Evolutionary conservation across 2,329 filamentous ascomycete species (phyloP).

Genomic region (Chaetomiaceae sp.): DNA sequence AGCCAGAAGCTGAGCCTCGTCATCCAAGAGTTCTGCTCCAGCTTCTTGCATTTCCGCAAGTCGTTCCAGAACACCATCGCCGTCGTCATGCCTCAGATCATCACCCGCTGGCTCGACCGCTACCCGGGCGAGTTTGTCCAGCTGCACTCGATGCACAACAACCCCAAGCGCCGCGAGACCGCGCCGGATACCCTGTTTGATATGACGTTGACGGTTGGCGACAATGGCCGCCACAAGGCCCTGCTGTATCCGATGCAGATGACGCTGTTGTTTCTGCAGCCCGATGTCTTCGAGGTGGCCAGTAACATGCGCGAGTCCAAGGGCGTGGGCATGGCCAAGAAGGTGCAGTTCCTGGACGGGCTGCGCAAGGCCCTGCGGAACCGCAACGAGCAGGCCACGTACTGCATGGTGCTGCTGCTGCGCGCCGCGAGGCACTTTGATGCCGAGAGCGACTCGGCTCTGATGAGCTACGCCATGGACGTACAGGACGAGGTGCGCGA

Average conservation of each 20-base stretch:
- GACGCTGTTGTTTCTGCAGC: slow-evolving; percentile 57
- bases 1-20: slow-evolving; percentile 55
- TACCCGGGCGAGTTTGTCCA: slow-evolving; percentile 61
- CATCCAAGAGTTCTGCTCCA: slow-evolving; percentile 62
- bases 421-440: slow-evolving; percentile 61
- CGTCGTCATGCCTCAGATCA: slow-evolving; percentile 56
- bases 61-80: slow-evolving; percentile 60
- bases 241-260: slow-evolving; percentile 60
- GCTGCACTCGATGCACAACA: slow-evolving; percentile 53
- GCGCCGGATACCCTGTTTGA: slow-evolving; percentile 65
- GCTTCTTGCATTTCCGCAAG: slow-evolving; percentile 62
- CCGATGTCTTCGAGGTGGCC: slow-evolving; percentile 65
- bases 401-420: slow-evolving; percentile 58
- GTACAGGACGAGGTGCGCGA: slow-evolving; percentile 65
- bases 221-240: slow-evolving; percentile 51
- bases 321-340: slow-evolving; percentile 58
- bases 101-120: slow-evolving; percentile 61
- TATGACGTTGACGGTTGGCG: slow-evolving; percentile 59
- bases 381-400: slow-evolving; percentile 62
- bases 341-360: slow-evolving; percentile 59
- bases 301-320: slow-evolving; percentile 62
- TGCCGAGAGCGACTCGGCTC: slow-evolving; percentile 56
- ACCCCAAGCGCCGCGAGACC: slow-evolving; percentile 53
- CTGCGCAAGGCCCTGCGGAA: slow-evolving; percentile 59
- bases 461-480: slow-evolving; percentile 64